phyloP scores from a whole-genome alignment of 495 filamentous ascomycete species.

The Niebla homalea region DNA sequence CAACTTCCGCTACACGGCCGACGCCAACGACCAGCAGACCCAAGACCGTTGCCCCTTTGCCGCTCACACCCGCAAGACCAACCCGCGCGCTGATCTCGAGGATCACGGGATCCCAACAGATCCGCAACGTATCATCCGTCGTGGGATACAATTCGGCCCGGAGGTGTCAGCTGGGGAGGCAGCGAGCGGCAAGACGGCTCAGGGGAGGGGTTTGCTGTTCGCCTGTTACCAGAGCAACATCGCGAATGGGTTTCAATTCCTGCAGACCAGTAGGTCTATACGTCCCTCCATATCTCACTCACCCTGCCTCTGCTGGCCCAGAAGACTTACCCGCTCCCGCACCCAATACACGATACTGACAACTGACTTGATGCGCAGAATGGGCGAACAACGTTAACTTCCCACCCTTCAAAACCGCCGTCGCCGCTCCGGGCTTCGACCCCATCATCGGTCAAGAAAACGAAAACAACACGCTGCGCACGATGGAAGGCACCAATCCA shows the following conservation, averaged over 20 bases:
- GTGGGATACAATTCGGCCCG: slow-evolving; percentile 30
- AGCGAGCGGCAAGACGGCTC: slow-evolving; percentile 4
- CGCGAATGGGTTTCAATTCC: slow-evolving; percentile 24
- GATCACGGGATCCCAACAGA: neutral
- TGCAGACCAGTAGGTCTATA: slow-evolving; percentile 20
- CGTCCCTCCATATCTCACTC: neutral
- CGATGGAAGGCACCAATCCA: slow-evolving; percentile 11
- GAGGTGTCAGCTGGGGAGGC: slow-evolving; percentile 21
- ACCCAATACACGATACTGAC: neutral
- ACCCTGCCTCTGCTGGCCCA: neutral
- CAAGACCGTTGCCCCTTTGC: slow-evolving; percentile 28
- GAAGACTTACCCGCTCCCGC: neutral
- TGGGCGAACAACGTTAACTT: slow-evolving; percentile 18
- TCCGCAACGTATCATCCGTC: slow-evolving; percentile 24
- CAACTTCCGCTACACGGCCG: slow-evolving; percentile 12
- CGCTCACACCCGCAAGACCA: slow-evolving; percentile 31
- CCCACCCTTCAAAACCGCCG: slow-evolving; percentile 2
- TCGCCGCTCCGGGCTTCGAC: slow-evolving; percentile 20
- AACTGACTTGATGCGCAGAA: neutral
- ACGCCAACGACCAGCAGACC: slow-evolving; percentile 8
- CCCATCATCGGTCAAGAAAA: slow-evolving; percentile 24
- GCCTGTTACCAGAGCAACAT: slow-evolving; percentile 30
- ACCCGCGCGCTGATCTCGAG: slow-evolving; percentile 24
- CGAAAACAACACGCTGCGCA: neutral
- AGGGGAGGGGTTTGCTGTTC: slow-evolving; percentile 29